Base-by-base conservation (phyloP, 805 yeast species). In the Kazachstania bromeliacearum region DNA sequence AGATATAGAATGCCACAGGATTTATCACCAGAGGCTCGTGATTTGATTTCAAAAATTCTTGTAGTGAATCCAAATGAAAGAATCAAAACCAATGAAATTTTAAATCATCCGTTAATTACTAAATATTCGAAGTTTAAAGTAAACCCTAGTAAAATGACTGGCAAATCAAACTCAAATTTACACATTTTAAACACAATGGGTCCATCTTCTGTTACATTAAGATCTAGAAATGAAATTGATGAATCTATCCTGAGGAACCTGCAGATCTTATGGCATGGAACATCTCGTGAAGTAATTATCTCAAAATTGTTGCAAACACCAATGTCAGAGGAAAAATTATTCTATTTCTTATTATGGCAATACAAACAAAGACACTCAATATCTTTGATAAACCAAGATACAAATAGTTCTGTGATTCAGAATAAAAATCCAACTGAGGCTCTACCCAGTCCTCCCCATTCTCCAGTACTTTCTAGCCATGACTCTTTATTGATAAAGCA, bases 251-350 rank as follows among this genome's bases (percentile, higher is more conserved):
- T 85, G 50, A 74, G 78, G 42, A 85, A 80, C 50, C 64, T 85
- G 46, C 79, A 79, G 46, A 82, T 83, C 8, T 59, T 85, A 43
- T 85, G 92, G 76, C 95, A 83, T 56, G 89, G 88, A 37, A 79
- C 79, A 40, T 63, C 74, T 14, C 71, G 73, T 39, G 66, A 70
- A n/a, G 60, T 66, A 7, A 73, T 85, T 16, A 60, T 79, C 30
- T 54, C 66, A 4, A 70, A 73, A 41, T 61, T 85, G 33, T 45
- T 77, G 37, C 67, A 75, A 15, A 66, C 70, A 2, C 76, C 67
- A 25, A 71, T 74, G 40, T 77, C 77, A 40, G 71, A 85, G 2
- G 95, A 85, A 50, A 85, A 85, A 62, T 71, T 83, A 43, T 85
- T 85, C 53, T 85, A 85, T 59, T 78, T 81, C 45, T 59, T 85